Conservation (phyloP, 2,329 filamentous ascomycete species). For the Cercospora sp. region DNA sequence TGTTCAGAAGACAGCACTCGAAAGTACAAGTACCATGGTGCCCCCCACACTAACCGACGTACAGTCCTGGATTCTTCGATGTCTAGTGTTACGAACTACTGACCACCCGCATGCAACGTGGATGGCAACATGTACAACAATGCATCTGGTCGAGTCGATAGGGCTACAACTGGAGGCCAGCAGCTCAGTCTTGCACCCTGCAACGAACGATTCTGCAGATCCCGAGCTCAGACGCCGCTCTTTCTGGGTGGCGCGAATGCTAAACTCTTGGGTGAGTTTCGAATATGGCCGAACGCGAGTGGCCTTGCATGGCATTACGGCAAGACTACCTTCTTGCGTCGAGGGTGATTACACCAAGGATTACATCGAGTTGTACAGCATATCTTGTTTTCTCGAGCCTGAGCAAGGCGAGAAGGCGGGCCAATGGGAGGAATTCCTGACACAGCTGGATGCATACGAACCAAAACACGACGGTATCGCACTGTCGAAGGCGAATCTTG, state of each 20-base stretch:
- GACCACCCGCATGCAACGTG: constrained; percentile 56
- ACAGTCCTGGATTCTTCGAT: constrained; percentile 56
- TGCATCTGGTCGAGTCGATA: constrained; percentile 60
- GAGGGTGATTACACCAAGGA: constrained; percentile 50
- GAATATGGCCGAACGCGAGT: constrained; percentile 59
- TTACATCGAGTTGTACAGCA: constrained; percentile 54
- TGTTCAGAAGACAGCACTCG: constrained; percentile 49
- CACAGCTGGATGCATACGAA: constrained; percentile 35
- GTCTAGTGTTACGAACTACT: constrained; percentile 56
- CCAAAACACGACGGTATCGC: constrained; percentile 36
- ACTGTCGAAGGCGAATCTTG: constrained; percentile 55
- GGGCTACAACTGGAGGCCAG: constrained; percentile 48
- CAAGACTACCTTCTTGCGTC: constrained; percentile 43
- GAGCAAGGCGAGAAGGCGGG: constrained; percentile 38
- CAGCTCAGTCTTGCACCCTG: constrained; percentile 32
- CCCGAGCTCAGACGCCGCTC: constrained; percentile 34
- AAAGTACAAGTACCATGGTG: constrained; percentile 39
- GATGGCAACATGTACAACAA: constrained; percentile 59
- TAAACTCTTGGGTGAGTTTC: constrained; percentile 62
- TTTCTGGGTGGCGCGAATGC: constrained; percentile 56
- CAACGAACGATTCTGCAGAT: constrained; percentile 27
- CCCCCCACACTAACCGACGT: constrained; percentile 46
- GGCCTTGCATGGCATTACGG: constrained; percentile 49
- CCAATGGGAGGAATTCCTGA: constrained; percentile 39
- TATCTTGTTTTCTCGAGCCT: constrained; percentile 57